phyloP scores from a whole-genome alignment of 305 asterid genomes.

The Fraxinus dipetala region DNA sequence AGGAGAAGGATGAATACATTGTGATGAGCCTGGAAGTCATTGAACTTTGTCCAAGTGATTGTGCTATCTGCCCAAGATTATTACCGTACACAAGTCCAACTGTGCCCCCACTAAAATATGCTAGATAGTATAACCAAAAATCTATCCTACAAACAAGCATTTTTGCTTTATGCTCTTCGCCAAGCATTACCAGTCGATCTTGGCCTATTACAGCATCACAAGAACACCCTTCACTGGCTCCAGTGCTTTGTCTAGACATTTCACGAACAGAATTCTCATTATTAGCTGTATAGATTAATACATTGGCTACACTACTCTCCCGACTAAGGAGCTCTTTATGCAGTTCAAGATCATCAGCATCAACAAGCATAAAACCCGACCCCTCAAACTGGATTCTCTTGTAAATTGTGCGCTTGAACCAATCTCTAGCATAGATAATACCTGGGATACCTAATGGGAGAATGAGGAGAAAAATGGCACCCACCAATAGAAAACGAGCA shows the following conservation, averaged over 20 bases:
- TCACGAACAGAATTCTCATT: conserved; percentile 14
- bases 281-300: conserved; percentile 1
- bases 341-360: conserved; percentile 52
- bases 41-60: conserved; percentile 66
- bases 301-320: conserved; percentile 33
- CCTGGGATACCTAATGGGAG: conserved; percentile 73
- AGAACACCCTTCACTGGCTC: conserved; percentile 28
- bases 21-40: conserved; percentile 62
- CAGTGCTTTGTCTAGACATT: conserved; percentile 17
- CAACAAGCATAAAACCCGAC: conserved; percentile 59
- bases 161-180: conserved; percentile 61
- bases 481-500: conserved; percentile 46
- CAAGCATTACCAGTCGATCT: conserved; percentile 58
- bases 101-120: conserved; percentile 86
- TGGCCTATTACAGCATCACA: conserved; percentile 38
- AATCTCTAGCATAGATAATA: conserved; percentile 48
- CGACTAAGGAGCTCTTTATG: conserved; percentile 57
- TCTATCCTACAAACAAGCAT: conserved; percentile 58
- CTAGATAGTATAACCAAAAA: conserved; percentile 70
- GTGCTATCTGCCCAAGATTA: conserved; percentile 84
- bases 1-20: conserved; percentile 72
- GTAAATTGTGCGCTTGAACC: conserved; percentile 50
- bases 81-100: conserved; percentile 84
- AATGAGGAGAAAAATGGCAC: conserved; percentile 59
- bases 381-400: conserved; percentile 39